These are phyloP conservation scores for Tolypocladium tundrense DNA, from an alignment of 2,329 filamentous ascomycete species.

Conservation along the genomic window DNA sequence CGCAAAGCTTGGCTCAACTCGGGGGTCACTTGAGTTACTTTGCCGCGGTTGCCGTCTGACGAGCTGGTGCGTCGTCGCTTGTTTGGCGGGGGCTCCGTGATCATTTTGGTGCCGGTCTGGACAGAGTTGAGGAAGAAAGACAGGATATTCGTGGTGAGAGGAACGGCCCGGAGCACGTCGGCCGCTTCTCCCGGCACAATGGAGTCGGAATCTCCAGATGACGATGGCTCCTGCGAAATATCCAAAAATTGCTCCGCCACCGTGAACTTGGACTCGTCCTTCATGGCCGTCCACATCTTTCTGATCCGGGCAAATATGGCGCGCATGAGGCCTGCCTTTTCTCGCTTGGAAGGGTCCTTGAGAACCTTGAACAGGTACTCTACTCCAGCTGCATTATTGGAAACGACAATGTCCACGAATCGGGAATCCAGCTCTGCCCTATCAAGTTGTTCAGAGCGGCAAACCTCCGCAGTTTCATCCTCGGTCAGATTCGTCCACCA, in stretches of 20 bases:
- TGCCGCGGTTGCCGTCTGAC: conserved; percentile 51
- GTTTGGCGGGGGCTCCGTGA: conserved; percentile 59
- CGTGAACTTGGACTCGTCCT: conserved; percentile 47
- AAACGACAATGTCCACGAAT: conserved; percentile 41
- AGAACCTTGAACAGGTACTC: conserved; percentile 40
- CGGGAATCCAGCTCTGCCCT: conserved; percentile 29
- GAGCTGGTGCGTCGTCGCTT: conserved; percentile 75
- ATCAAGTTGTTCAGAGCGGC: conserved; percentile 29
- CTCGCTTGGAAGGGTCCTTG: conserved; percentile 26
- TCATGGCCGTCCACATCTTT: conserved; percentile 64
- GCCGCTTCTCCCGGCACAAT: conserved; percentile 49
- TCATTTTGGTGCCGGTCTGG: conserved; percentile 62
- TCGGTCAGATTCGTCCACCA: conserved; percentile 53
- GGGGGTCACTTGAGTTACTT: conserved; percentile 50
- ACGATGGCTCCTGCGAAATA: conserved; percentile 38
- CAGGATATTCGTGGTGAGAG: conserved; percentile 65
- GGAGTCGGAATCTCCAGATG: conserved; percentile 19
- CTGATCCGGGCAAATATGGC: conserved; percentile 60
- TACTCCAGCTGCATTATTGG: conserved; percentile 42
- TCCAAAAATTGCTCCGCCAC: conserved; percentile 55
- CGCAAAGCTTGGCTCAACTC: conserved; percentile 60
- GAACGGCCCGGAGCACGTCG: conserved; percentile 61
- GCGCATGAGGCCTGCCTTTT: conserved; percentile 43
- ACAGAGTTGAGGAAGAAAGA: conserved; percentile 63
- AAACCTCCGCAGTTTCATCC: conserved; percentile 36